phyloP scores from a whole-genome alignment of 129 eudicot genomes.

The Escallonia herrerae region DNA sequence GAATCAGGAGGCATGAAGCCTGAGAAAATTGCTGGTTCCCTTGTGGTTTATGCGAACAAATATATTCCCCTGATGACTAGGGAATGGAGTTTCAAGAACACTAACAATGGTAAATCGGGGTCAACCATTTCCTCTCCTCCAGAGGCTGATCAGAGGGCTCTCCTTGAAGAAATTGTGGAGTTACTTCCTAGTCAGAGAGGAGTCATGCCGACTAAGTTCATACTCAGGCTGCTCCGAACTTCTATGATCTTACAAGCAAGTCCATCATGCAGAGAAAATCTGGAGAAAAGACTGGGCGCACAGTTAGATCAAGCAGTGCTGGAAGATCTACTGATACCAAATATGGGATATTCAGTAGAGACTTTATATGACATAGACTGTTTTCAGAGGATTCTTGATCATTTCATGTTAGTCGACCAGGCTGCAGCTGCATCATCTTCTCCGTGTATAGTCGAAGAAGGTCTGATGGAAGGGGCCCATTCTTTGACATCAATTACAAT shows the following conservation, averaged over 20 bases:
- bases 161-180: constrained; percentile 68
- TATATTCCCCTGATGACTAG: constrained; percentile 53
- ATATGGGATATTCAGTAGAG: constrained; percentile 54
- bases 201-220: constrained; percentile 47
- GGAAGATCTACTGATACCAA: constrained; percentile 66
- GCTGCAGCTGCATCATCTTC: constrained; percentile 30
- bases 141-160: constrained; percentile 62
- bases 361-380: constrained; percentile 74
- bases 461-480: constrained; percentile 31
- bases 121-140: constrained; percentile 36
- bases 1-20: constrained; percentile 58
- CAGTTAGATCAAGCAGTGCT: constrained; percentile 61
- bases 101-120: constrained; percentile 25
- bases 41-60: constrained; percentile 53
- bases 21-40: constrained; percentile 55
- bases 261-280: constrained; percentile 53
- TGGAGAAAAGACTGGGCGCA: constrained; percentile 62
- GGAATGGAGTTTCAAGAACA: constrained; percentile 41
- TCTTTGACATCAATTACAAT: constrained; percentile 48
- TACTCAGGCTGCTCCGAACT: constrained; percentile 46
- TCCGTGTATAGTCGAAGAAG: constrained; percentile 55
- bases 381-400: constrained; percentile 78
- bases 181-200: constrained; percentile 59
- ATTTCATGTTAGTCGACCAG: constrained; percentile 49
- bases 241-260: constrained; percentile 65